Evolutionary conservation across 352 stramenopile species (phyloP).

Genomic region (Pythium volutum): DNA sequence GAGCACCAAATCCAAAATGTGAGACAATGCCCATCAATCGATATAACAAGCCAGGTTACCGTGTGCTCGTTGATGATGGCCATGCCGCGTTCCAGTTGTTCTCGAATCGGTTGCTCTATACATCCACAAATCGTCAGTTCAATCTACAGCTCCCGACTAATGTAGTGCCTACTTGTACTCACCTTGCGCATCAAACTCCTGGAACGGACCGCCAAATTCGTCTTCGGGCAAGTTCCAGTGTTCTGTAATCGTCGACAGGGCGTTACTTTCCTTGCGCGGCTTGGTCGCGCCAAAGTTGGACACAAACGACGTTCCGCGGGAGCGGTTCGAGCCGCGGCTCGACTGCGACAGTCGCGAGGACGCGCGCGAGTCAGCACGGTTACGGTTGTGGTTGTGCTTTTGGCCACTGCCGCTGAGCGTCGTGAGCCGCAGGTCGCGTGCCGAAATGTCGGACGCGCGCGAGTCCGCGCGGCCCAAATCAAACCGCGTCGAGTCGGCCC

Average conservation of each 20-base stretch:
- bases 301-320: conserved; percentile 64
- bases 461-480: conserved; percentile 82
- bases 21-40: background rate
- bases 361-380: conserved; percentile 61
- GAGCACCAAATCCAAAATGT: background rate
- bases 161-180: background rate
- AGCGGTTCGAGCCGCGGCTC: conserved; percentile 42
- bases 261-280: conserved; percentile 63
- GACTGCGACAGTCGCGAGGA: conserved; percentile 56
- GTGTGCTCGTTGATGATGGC: conserved; percentile 88
- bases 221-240: conserved; percentile 82
- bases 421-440: conserved; percentile 63
- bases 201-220: conserved; percentile 71
- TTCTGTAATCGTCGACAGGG: conserved; percentile 85
- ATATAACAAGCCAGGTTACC: conserved; percentile 27
- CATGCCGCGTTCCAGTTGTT: conserved; percentile 74
- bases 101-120: conserved; percentile 77
- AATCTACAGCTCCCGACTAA: background rate
- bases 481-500: conserved; percentile 83
- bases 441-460: conserved; percentile 71
- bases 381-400: conserved; percentile 30
- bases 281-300: conserved; percentile 77
- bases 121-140: background rate
- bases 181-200: conserved; percentile 81
- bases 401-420: conserved; percentile 33